Conservation (phyloP, 805 yeast species). For the Suhomyces canberraensis region DNA sequence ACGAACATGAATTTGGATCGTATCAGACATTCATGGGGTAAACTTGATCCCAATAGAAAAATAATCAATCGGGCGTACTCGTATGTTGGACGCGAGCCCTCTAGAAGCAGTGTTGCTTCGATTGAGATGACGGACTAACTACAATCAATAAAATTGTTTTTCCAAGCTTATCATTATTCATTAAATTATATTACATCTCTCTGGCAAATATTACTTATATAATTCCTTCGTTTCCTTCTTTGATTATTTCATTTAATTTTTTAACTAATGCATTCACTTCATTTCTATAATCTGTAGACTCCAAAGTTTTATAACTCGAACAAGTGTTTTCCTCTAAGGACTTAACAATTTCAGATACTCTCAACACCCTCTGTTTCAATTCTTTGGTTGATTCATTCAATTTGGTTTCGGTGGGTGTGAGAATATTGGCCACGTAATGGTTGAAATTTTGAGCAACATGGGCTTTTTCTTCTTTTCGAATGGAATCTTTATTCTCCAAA, state of each 20-base stretch:
- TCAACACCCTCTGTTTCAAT: slow-evolving; percentile 8
- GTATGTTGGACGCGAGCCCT: slow-evolving; percentile 22
- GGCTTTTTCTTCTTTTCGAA: slow-evolving; percentile 14
- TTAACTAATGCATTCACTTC: slow-evolving; percentile 14
- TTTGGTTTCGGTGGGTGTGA: slow-evolving; percentile 12
- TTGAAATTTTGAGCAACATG: slow-evolving; percentile 10
- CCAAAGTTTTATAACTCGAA: slow-evolving; percentile 1
- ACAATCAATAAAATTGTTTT: too few species aligned
- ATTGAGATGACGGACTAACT: slow-evolving; percentile 2
- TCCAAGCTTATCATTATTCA: too few species aligned
- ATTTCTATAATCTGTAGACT: slow-evolving; percentile 15
- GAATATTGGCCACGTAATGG: slow-evolving; percentile 9
- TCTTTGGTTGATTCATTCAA: slow-evolving; percentile 14
- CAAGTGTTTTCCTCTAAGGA: neutral
- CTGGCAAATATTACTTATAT: neutral
- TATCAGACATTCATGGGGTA: slow-evolving; percentile 35
- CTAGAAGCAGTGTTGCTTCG: slow-evolving; percentile 13
- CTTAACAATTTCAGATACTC: slow-evolving; percentile 1
- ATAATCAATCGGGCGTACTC: slow-evolving; percentile 35
- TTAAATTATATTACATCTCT: neutral
- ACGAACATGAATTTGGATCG: slow-evolving; percentile 42
- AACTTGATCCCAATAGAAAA: slow-evolving; percentile 39
- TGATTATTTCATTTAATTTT: slow-evolving; percentile 12
- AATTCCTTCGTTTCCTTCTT: neutral
- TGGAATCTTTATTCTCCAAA: slow-evolving; percentile 20